Evolutionary conservation across 1,139 yeast species (phyloP), one percentile per base, ranked within the genome.

Genomic region (Scheffersomyces quercinus): DNA sequence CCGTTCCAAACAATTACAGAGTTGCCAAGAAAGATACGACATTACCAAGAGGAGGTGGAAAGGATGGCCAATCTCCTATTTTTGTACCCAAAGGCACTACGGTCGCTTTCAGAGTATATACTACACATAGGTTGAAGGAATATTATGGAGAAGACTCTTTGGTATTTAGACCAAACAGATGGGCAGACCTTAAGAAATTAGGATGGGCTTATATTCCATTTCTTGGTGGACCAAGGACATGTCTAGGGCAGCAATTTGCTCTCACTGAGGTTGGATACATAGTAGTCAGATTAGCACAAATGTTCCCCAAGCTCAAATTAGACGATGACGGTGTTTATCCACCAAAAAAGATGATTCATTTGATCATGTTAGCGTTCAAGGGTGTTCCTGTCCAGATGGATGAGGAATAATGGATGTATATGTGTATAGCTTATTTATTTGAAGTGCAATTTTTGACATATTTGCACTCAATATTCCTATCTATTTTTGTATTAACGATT

Each of bases 241-340:
- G 73, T 49, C 58, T 68, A 45, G 73, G 73, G 24, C 73, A 68
- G 49, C 74, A 68, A 46, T 68, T 67, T 61, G 73, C 73, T 10
- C 59, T 68, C 30, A 68, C 73, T 6, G 73, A 68, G 51, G 70
- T 71, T 7, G 58, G 67, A 3, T 68, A 62, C 46, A 51, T 59
- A 11, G 44, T 54, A 33, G 52, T 51, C 9, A 49, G 64, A 57
- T 40, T 50, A 51, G 11, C 50, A 48, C 40, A 63, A 58, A 50
- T 61, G 55, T 66, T 65, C 49, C 63, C 67, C 9, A 56, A 60
- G 38, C 53, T 67, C 42, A 50, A 48, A 3, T 45, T 53, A 34
- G 57, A 48, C 33, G 67, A 60, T 37, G 12, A 15, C 13, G 38
- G 46, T 3, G 54, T 53, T 24, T 62, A 62, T 42, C 68, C 68